phyloP scores from a whole-genome alignment of 495 filamentous ascomycete species.

The Podospora pseudoanserina region DNA sequence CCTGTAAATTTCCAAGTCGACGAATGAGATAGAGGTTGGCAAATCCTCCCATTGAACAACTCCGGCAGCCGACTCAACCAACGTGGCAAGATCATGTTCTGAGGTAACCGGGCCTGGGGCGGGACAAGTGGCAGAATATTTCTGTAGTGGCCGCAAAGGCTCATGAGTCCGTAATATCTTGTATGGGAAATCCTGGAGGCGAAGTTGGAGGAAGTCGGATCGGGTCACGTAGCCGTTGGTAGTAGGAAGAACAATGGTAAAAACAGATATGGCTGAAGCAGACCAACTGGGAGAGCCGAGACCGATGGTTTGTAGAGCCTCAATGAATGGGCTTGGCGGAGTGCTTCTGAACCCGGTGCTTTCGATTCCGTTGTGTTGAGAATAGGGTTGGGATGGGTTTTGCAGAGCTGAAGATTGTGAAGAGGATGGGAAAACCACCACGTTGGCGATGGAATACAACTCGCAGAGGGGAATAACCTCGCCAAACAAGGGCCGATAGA shows the following conservation, averaged over 20 bases:
- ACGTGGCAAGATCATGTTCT: conserved; percentile 7
- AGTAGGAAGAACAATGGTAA: conserved; percentile 24
- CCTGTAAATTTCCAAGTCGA: conserved; percentile 15
- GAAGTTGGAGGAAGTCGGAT: conserved; percentile 24
- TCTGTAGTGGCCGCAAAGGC: conserved; percentile 12
- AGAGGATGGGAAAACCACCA: conserved; percentile 22
- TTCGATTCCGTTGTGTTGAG: neutral
- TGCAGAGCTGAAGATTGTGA: conserved; percentile 6
- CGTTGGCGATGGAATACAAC: conserved; percentile 21
- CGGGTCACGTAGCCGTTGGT: conserved; percentile 20
- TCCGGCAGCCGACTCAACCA: conserved; percentile 22
- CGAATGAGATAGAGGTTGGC: conserved; percentile 11
- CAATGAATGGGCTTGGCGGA: conserved; percentile 6
- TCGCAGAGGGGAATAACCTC: conserved; percentile 21
- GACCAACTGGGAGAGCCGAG: conserved; percentile 14
- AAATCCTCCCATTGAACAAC: conserved; percentile 29
- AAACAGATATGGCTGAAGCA: conserved; percentile 13
- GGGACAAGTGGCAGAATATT: conserved; percentile 7
- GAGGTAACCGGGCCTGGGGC: neutral
- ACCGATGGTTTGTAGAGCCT: conserved; percentile 12
- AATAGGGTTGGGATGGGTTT: neutral
- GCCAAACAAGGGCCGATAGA: conserved; percentile 21
- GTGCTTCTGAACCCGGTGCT: neutral
- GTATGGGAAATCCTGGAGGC: conserved; percentile 27
- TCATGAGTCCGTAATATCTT: conserved; percentile 17